Percentiles rank a stretch among this genome's conserved stretches.
These are phyloP conservation scores for Spathaspora girioi DNA, from an alignment of 805 yeast species.

Conservation along the genomic window DNA sequence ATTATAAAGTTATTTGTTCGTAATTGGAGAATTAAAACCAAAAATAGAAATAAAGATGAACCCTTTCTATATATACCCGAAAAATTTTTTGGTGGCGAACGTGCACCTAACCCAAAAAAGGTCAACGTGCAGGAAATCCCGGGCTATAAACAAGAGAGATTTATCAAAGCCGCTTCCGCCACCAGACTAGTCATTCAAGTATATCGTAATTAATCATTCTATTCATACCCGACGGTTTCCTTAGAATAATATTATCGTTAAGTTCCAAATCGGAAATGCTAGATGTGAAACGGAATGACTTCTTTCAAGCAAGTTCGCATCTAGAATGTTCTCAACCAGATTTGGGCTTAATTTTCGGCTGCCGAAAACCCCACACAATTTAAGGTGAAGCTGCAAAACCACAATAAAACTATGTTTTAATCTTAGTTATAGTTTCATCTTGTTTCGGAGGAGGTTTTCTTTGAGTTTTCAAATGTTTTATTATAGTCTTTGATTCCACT, in stretches of 20 bases:
- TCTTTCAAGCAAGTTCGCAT: neutral
- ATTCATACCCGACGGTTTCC: neutral
- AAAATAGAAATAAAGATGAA: neutral
- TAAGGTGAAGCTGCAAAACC: neutral
- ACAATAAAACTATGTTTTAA: too few species aligned
- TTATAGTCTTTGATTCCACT: too few species aligned
- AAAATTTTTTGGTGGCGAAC: conserved; percentile 5
- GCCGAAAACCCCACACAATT: neutral
- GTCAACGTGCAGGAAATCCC: neutral
- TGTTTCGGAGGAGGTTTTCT: too few species aligned
- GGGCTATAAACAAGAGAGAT: neutral
- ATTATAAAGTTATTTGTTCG: neutral
- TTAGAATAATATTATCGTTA: neutral
- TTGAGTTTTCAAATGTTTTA: too few species aligned
- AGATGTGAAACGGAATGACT: neutral
- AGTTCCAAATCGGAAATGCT: too few species aligned
- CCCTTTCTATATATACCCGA: neutral
- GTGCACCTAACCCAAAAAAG: neutral
- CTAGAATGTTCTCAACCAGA: neutral
- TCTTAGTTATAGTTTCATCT: too few species aligned
- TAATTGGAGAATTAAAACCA: neutral
- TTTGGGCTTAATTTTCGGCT: neutral
- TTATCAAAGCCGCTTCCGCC: neutral
- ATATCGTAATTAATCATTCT: neutral
- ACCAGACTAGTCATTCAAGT: neutral